These are phyloP conservation scores for Saposhnikovia divaricata DNA, from an alignment of 129 eudicot species.

Conservation along the genomic window DNA sequence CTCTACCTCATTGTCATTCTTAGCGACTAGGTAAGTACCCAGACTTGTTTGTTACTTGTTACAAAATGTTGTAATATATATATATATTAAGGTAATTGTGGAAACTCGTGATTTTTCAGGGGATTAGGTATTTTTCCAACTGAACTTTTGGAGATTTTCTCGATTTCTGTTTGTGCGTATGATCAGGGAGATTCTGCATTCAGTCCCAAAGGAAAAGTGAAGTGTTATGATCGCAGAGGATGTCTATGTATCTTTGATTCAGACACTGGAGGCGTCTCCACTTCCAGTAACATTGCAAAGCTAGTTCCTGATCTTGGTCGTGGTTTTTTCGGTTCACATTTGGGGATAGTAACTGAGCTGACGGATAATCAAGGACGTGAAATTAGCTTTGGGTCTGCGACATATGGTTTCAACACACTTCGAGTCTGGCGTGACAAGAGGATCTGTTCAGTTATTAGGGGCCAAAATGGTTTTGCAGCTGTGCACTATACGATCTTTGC, in stretches of 20 bases:
- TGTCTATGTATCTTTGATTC: neutral
- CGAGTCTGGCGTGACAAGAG: too few species aligned
- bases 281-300: neutral
- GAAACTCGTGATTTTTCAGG: neutral
- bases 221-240: neutral
- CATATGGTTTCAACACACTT: too few species aligned
- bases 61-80: too few species aligned
- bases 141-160: neutral
- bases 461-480: too few species aligned
- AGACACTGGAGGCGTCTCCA: neutral
- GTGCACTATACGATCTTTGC: too few species aligned
- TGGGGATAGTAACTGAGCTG: neutral
- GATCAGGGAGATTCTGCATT: neutral
- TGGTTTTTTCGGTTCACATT: neutral
- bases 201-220: neutral
- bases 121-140: neutral
- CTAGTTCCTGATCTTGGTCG: neutral
- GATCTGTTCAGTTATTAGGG: too few species aligned
- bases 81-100: neutral
- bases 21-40: too few species aligned
- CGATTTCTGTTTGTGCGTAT: neutral
- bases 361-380: too few species aligned
- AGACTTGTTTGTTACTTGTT: too few species aligned
- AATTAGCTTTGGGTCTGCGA: too few species aligned
- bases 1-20: neutral